A percentile compares a stretch with the other conserved stretches of the same genome.
phyloP scores from a whole-genome alignment of 305 asterid genomes.

The Rubia tinctorum region DNA sequence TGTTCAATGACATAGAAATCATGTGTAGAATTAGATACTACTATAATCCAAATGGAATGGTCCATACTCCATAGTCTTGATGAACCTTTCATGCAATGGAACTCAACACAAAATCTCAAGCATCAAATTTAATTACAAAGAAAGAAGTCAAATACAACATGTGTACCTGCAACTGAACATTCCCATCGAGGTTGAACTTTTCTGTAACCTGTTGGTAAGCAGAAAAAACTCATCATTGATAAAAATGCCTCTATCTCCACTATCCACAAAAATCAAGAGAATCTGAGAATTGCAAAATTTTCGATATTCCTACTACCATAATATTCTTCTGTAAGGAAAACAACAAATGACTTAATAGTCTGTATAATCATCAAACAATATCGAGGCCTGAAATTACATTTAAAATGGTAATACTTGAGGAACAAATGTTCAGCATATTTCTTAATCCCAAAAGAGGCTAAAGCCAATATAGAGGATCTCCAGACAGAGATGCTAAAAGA shows the following conservation, averaged over 20 bases:
- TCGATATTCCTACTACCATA: not conserved
- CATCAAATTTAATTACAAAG: not conserved
- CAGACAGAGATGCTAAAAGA: not conserved
- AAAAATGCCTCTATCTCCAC: conserved; percentile 12
- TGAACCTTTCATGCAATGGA: conserved; percentile 7
- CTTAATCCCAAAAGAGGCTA: not conserved
- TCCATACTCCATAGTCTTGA: conserved; percentile 3
- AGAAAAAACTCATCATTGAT: conserved; percentile 17
- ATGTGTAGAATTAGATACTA: conserved; percentile 14
- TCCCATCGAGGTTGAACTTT: conserved; percentile 77
- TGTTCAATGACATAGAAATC: conserved; percentile 36
- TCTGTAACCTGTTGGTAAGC: conserved; percentile 49
- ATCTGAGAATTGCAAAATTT: not conserved
- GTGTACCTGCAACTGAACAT: conserved; percentile 82
- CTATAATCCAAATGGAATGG: conserved; percentile 12
- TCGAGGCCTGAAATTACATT: not conserved
- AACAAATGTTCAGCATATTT: not conserved
- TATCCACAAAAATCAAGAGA: conserved; percentile 13
- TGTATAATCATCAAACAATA: not conserved
- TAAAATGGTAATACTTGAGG: not conserved
- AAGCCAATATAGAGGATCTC: not conserved
- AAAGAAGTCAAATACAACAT: not conserved
- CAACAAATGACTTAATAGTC: not conserved
- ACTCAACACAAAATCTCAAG: conserved; percentile 7
- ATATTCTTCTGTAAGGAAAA: not conserved